Percentiles rank a stretch among this genome's conserved stretches.
Evolutionary conservation across 2,329 filamentous ascomycete genomes (phyloP).

Genomic region (Ophiostoma sp.): DNA sequence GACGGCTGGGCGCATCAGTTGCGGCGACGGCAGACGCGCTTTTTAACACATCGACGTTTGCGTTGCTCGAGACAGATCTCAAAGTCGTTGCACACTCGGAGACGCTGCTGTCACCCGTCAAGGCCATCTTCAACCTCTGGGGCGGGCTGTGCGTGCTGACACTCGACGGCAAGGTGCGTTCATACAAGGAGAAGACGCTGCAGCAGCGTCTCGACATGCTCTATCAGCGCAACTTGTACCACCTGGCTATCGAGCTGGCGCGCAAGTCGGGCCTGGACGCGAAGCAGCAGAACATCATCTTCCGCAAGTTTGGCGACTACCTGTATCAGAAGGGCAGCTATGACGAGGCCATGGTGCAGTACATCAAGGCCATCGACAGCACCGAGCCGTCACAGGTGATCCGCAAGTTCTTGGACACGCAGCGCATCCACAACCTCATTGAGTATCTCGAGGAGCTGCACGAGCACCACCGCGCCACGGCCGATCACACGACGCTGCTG

Average conservation of each 20-base stretch:
- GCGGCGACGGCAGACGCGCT: constrained; percentile 66
- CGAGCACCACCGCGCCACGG: constrained; percentile 85
- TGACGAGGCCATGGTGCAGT: constrained; percentile 98
- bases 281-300: constrained; percentile 83
- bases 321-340: constrained; percentile 93
- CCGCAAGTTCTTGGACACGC: constrained; percentile 91
- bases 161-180: constrained; percentile 83
- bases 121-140: constrained; percentile 79
- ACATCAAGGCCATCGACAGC: constrained; percentile 90
- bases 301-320: constrained; percentile 88
- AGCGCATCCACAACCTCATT: constrained; percentile 94
- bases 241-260: constrained; percentile 84
- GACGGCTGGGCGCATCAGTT: constrained; percentile 67
- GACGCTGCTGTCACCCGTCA: constrained; percentile 72
- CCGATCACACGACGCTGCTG: constrained; percentile 89
- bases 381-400: constrained; percentile 96
- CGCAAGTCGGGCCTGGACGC: constrained; percentile 78
- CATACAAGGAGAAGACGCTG: constrained; percentile 85
- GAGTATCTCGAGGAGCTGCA: constrained; percentile 96
- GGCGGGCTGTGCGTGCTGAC: constrained; percentile 86
- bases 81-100: constrained; percentile 88
- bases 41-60: constrained; percentile 83
- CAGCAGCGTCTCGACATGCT: constrained; percentile 89
- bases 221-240: constrained; percentile 89
- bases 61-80: constrained; percentile 83